These are phyloP conservation scores for Fusarium begoniae DNA, from an alignment of 2,329 filamentous ascomycete species.

Conservation along the genomic window DNA sequence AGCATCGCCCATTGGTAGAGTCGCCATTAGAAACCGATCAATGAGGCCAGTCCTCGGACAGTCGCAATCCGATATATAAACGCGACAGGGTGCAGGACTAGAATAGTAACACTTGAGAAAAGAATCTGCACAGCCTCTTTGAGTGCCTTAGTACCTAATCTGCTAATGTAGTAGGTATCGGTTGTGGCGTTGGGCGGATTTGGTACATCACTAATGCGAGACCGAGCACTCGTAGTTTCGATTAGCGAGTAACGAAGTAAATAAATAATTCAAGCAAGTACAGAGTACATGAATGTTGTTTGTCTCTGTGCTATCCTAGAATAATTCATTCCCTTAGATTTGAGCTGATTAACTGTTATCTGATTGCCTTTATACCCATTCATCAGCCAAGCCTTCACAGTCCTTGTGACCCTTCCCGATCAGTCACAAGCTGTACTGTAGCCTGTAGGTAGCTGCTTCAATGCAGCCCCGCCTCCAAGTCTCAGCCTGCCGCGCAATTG, in stretches of 20 bases:
- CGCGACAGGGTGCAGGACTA: conserved; percentile 2
- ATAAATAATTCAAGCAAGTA: not conserved
- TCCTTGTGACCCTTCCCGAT: conserved; percentile 12
- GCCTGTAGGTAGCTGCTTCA: not conserved
- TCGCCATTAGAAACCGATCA: conserved; percentile 15
- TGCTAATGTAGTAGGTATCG: not conserved
- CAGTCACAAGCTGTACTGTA: conserved; percentile 10
- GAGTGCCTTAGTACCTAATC: not conserved
- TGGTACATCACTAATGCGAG: conserved; percentile 1
- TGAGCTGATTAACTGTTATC: not conserved
- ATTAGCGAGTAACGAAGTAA: not conserved
- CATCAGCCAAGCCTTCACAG: conserved; percentile 1
- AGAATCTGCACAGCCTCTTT: conserved; percentile 34
- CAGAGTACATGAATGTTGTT: not conserved
- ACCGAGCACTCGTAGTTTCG: not conserved
- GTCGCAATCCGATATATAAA: conserved; percentile 7
- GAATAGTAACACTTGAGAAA: conserved; percentile 23
- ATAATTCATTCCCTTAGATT: not conserved
- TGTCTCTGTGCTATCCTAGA: not conserved
- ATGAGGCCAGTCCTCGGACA: conserved; percentile 8
- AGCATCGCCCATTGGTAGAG: conserved; percentile 11
- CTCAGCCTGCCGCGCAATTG: conserved; percentile 32
- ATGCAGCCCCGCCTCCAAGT: conserved; percentile 16
- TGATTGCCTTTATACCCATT: not conserved
- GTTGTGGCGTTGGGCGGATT: conserved; percentile 35